These are phyloP conservation scores for Chaetomium tenue DNA, from an alignment of 495 filamentous ascomycete genomes.

Conservation along the genomic window DNA sequence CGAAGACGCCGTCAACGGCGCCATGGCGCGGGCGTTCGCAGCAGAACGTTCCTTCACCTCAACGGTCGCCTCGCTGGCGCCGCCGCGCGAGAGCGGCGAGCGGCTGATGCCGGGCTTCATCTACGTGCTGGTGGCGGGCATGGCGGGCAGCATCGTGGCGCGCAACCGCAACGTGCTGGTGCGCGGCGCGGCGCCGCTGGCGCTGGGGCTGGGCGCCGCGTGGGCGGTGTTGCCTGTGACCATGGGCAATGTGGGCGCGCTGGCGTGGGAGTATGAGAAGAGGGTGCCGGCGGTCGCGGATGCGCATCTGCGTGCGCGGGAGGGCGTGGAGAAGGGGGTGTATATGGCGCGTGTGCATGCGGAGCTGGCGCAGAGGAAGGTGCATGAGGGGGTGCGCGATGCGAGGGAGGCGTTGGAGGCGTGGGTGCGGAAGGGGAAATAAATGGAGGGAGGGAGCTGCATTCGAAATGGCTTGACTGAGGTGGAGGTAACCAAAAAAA, in stretches of 20 bases:
- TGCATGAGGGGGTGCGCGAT: conserved; percentile 72
- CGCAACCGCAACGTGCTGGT: conserved; percentile 82
- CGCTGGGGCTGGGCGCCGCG: conserved; percentile 69
- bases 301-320: conserved; percentile 65
- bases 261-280: conserved; percentile 89
- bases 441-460: conserved; percentile 17
- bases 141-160: conserved; percentile 86
- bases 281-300: conserved; percentile 74
- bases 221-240: conserved; percentile 73
- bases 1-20: conserved; percentile 73
- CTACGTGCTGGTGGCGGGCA: conserved; percentile 86
- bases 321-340: conserved; percentile 65
- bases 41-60: conserved; percentile 81
- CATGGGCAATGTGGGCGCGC: conserved; percentile 77
- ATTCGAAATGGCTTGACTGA: too few species aligned
- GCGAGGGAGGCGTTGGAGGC: conserved; percentile 74
- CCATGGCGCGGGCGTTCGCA: conserved; percentile 69
- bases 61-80: conserved; percentile 83
- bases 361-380: conserved; percentile 64
- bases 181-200: conserved; percentile 65
- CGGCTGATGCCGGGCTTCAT: conserved; percentile 78
- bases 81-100: conserved; percentile 76
- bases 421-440: conserved; percentile 87
- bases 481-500: too few species aligned
- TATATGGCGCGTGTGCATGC: conserved; percentile 68